These are phyloP conservation scores for Leucocoprinus sp. DNA, from an alignment of 768 basidiomycete species.

Conservation along the genomic window DNA sequence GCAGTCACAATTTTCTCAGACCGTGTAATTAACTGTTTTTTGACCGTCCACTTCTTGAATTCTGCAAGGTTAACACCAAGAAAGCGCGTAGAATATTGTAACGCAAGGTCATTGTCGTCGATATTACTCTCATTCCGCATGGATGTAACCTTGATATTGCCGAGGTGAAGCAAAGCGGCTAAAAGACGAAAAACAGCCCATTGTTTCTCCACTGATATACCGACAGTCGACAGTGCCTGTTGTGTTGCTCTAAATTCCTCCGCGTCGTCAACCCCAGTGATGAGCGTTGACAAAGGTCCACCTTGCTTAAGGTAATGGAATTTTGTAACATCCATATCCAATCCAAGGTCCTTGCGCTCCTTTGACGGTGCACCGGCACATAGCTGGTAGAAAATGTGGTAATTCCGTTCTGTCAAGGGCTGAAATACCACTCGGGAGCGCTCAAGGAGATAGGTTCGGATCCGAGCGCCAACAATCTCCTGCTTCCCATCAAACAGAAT, in stretches of 20 bases:
- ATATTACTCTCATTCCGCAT: slow-evolving; percentile 76
- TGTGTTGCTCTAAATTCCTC: slow-evolving; percentile 94
- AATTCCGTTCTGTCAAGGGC: slow-evolving; percentile 93
- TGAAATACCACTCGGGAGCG: slow-evolving; percentile 97
- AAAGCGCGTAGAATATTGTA: slow-evolving; percentile 79
- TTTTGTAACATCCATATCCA: slow-evolving; percentile 77
- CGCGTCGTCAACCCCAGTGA: slow-evolving; percentile 88
- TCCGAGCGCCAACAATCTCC: slow-evolving; percentile 97
- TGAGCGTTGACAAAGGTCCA: slow-evolving; percentile 79
- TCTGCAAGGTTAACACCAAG: slow-evolving; percentile 84
- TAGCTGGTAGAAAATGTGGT: slow-evolving; percentile 99
- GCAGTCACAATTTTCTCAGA: slow-evolving; percentile 92
- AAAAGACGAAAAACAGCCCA: slow-evolving; percentile 96
- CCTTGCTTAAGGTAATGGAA: slow-evolving; percentile 94
- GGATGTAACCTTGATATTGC: slow-evolving; percentile 88
- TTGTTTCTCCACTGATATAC: slow-evolving; percentile 95
- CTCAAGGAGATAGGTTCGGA: slow-evolving; percentile 95
- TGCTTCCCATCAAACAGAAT: slow-evolving; percentile 94
- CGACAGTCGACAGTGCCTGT: slow-evolving; percentile 92
- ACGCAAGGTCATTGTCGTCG: slow-evolving; percentile 73
- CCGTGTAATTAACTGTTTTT: slow-evolving; percentile 93
- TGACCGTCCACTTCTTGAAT: slow-evolving; percentile 98
- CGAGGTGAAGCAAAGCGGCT: slow-evolving; percentile 91
- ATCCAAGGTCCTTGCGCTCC: slow-evolving; percentile 90
- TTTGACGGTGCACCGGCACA: slow-evolving; percentile 93